Base-by-base conservation (phyloP, 306 rosid genomes). In the Albizia julibrissin region DNA sequence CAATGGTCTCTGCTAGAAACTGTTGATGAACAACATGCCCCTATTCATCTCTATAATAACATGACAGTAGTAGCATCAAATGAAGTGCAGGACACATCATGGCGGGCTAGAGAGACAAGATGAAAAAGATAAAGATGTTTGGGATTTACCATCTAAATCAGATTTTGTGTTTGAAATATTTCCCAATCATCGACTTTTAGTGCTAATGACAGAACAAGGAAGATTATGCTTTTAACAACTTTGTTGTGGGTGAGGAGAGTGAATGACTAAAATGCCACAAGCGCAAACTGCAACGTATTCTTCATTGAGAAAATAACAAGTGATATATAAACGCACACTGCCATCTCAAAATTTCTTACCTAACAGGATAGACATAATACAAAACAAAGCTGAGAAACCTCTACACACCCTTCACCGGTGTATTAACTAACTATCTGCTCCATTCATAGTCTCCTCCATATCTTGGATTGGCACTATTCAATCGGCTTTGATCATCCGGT, bases 361-460 rank as follows among this genome's bases (percentile, higher is more conserved):
- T 46, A 80, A 72, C 74, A 72, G n/a, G 61, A 72, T 47, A 54
- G 72, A 39, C 78, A 46, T 24, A 75, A 26, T 65, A 66, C 24
- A 31, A 66, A 13, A 43, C 72, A 62, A 81, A 72, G 83, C 56
- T 49, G 67, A 79, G 37, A 78, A 40, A 47, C 40, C 62, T 37
- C 26, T 29, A 29, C 21, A 31, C 44, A 83, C 43, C 37, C 24
- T 12, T 22, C n/a, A 70, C 37, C 19, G 14, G 37, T 13, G 21
- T 10, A 8, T 22, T 43, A 22, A 42, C 56, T 14, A 89, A 42
- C 56, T 43, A 89, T 84, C 90, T 88, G 86, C 74, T 92, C 99
- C 99, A 95, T 84, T 93, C 98, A 67, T 79, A 88, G 83, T 93
- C 98, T 78, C 95, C 93, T 9, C 98, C 98, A 43, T 81, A 91